phyloP scores from a whole-genome alignment of 2,329 filamentous ascomycete species.

The Phoma sp. region DNA sequence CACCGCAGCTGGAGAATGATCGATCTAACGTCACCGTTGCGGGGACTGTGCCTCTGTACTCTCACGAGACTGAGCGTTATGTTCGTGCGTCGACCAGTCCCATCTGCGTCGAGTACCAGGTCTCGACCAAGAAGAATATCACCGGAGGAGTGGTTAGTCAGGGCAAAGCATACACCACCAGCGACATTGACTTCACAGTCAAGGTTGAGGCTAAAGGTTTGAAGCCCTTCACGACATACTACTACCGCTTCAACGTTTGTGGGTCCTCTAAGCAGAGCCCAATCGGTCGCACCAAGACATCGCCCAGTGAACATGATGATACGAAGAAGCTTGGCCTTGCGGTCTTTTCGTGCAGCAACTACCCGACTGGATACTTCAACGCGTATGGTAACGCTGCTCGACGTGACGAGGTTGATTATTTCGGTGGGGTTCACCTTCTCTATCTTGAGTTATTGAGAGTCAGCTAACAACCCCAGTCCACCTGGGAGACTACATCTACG shows the following conservation, averaged over 20 bases:
- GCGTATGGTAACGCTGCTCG: conserved; percentile 52
- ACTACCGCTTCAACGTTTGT: conserved; percentile 74
- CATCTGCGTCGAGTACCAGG: conserved; percentile 70
- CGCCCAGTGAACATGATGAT: conserved; percentile 62
- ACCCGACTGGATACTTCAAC: conserved; percentile 56
- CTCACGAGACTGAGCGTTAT: conserved; percentile 61
- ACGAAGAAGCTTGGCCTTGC: conserved; percentile 66
- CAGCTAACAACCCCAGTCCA: conserved; percentile 21
- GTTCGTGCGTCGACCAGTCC: conserved; percentile 63
- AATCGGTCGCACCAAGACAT: conserved; percentile 73
- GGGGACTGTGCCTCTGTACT: conserved; percentile 61
- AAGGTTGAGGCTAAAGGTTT: conserved; percentile 72
- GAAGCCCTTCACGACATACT: conserved; percentile 69
- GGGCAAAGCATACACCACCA: conserved; percentile 71
- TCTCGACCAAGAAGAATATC: conserved; percentile 58
- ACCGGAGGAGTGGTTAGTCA: conserved; percentile 55
- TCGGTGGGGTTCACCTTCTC: conserved; percentile 18
- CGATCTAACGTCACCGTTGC: conserved; percentile 58
- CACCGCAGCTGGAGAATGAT: conserved; percentile 50
- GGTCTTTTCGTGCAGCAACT: conserved; percentile 71
- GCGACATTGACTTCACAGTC: conserved; percentile 76
- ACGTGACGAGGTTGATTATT: conserved; percentile 52
- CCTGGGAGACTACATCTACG: conserved; percentile 54
- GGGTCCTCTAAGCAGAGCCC: conserved; percentile 65
- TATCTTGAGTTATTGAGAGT: background rate